These are phyloP conservation scores for Arthrobotrys pseudoclavata DNA, from an alignment of 2,329 filamentous ascomycete genomes.

Conservation along the genomic window DNA sequence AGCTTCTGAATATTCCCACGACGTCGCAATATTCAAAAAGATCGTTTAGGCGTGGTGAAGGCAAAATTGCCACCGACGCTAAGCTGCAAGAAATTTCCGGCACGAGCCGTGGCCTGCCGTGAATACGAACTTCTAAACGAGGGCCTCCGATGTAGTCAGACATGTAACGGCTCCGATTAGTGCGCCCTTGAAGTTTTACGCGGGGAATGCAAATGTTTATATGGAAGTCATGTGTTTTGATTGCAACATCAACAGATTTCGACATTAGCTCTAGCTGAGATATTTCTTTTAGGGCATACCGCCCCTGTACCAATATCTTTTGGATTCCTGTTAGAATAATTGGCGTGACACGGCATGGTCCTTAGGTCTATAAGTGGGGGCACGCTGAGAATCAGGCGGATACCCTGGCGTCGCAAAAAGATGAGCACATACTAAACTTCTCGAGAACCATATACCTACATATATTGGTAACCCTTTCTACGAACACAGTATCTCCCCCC, in stretches of 20 bases:
- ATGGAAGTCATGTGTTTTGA: no score
- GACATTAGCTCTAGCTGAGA: no score
- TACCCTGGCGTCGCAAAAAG: no score
- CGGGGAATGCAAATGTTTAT: background rate
- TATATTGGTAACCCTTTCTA: background rate
- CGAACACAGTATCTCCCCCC: background rate
- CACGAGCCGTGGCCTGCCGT: conserved; percentile 46
- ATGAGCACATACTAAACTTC: no score
- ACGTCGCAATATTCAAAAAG: background rate
- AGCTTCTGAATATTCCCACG: background rate
- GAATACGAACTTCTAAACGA: conserved; percentile 9
- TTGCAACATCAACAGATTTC: no score
- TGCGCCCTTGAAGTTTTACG: background rate
- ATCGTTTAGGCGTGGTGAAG: background rate
- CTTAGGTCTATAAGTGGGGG: no score
- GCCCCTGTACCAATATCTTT: no score
- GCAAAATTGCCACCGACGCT: conserved; percentile 10
- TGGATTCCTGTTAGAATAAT: no score
- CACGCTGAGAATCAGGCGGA: no score
- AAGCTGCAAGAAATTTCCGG: conserved; percentile 28
- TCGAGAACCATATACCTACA: no score
- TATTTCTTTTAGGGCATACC: no score
- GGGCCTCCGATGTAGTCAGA: background rate
- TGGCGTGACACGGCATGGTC: no score
- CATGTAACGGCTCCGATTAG: background rate